Conservation (phyloP, 2,329 filamentous ascomycete genomes). For the Ambrosiella xylebori region DNA sequence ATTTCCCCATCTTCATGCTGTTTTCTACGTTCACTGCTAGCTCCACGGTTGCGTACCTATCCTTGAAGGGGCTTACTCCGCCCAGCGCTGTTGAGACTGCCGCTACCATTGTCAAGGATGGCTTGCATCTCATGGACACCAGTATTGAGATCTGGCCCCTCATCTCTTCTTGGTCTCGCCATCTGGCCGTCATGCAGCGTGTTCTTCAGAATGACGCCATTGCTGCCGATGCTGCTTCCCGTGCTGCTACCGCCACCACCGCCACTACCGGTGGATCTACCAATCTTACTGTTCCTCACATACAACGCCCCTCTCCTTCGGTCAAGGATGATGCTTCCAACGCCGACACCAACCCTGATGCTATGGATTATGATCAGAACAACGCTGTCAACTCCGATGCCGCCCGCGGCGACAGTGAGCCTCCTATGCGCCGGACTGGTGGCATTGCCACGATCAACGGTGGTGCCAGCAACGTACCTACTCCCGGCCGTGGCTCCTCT, state of each 20-base stretch:
- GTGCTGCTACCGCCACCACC: slow-evolving; percentile 17
- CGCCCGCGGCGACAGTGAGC: slow-evolving; percentile 34
- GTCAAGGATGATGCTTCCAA: slow-evolving; percentile 41
- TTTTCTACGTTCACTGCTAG: slow-evolving; percentile 45
- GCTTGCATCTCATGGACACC: slow-evolving; percentile 40
- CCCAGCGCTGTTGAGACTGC: slow-evolving; percentile 39
- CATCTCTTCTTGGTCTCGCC: slow-evolving; percentile 41
- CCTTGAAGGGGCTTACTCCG: slow-evolving; percentile 42
- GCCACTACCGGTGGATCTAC: slow-evolving; percentile 20
- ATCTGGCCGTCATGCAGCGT: slow-evolving; percentile 43
- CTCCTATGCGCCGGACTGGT: slow-evolving; percentile 31
- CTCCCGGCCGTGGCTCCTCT: slow-evolving; percentile 30
- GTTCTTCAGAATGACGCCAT: slow-evolving; percentile 34
- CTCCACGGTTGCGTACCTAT: slow-evolving; percentile 43
- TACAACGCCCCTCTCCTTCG: slow-evolving; percentile 22
- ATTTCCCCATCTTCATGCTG: slow-evolving; percentile 46
- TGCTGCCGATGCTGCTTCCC: slow-evolving; percentile 18
- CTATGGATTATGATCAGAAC: slow-evolving; percentile 39
- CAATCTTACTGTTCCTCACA: slow-evolving; percentile 15
- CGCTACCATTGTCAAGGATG: slow-evolving; percentile 38
- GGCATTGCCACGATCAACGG: slow-evolving; percentile 44
- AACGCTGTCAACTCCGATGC: slow-evolving; percentile 24
- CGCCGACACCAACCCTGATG: slow-evolving; percentile 36
- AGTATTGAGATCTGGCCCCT: slow-evolving; percentile 43
- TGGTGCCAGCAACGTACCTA: slow-evolving; percentile 31